Conservation (phyloP, 192 early-diverging fungal species). For the Umbelopsis sp. region DNA sequence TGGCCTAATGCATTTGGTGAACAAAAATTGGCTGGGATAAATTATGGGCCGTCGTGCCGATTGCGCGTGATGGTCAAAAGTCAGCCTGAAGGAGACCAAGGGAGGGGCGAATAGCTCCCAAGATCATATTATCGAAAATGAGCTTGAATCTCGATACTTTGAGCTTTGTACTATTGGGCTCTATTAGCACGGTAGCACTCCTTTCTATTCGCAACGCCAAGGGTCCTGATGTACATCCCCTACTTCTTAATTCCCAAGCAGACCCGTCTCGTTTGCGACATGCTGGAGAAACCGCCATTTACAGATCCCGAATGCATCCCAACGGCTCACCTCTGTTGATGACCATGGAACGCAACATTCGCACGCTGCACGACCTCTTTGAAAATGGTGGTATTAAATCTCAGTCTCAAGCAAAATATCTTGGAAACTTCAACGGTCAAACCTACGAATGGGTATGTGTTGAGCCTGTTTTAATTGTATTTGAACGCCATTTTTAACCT, state of each 20-base stretch:
- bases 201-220: constrained; percentile 42
- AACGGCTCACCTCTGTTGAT: constrained; percentile 42
- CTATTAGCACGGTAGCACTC: constrained; percentile 45
- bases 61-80: constrained; percentile 12
- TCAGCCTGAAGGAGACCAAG: neutral
- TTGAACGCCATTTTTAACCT: neutral
- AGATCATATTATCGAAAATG: constrained; percentile 16
- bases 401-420: constrained; percentile 11
- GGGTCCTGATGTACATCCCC: constrained; percentile 62
- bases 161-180: constrained; percentile 42
- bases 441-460: constrained; percentile 35
- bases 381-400: constrained; percentile 33
- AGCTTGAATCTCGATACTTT: constrained; percentile 51
- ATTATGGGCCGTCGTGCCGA: neutral
- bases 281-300: constrained; percentile 54
- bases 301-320: constrained; percentile 49
- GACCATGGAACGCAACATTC: constrained; percentile 41
- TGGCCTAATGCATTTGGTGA: no score
- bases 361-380: constrained; percentile 54
- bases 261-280: constrained; percentile 50
- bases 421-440: constrained; percentile 5
- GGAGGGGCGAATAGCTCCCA: neutral
- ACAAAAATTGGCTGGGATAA: no score
- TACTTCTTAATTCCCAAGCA: constrained; percentile 57
- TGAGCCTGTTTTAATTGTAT: neutral